A percentile compares a stretch with the other conserved stretches of the same genome.
Evolutionary conservation across 75 land plant genomes (phyloP).

Genomic region (Gnetum montanum): DNA sequence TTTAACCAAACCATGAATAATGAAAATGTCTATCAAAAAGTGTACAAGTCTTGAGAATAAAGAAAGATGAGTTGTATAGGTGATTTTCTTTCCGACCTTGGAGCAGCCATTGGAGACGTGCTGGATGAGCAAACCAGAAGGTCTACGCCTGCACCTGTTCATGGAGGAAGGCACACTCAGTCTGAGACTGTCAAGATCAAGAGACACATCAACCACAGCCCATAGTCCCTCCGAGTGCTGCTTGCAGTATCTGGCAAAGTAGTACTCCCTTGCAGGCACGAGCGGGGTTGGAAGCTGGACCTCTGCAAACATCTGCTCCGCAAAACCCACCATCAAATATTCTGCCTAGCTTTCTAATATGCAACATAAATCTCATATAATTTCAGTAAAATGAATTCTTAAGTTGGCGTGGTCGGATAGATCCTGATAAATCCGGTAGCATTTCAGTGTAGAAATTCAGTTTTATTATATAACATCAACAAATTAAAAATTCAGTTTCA

Average conservation of each 20-base stretch:
- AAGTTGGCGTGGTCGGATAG: no score
- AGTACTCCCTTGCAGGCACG: conserved; percentile 71
- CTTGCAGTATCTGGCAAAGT: conserved; percentile 69
- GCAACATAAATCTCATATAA: no score
- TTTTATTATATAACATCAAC: no score
- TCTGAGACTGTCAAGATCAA: conserved; percentile 46
- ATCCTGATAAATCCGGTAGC: no score
- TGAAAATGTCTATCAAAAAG: no score
- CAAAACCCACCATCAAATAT: background rate
- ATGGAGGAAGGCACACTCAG: conserved; percentile 23
- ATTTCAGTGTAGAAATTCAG: no score
- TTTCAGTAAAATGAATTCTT: no score
- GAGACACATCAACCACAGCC: conserved; percentile 81
- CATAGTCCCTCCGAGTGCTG: conserved; percentile 58
- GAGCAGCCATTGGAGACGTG: conserved; percentile 85
- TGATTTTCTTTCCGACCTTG: conserved; percentile 51
- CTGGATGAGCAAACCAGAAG: conserved; percentile 78
- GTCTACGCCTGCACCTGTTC: conserved; percentile 49
- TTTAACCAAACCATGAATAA: no score
- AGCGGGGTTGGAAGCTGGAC: conserved; percentile 74
- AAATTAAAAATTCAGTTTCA: background rate
- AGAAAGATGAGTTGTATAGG: no score
- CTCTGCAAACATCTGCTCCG: conserved; percentile 68
- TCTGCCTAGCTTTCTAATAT: background rate
- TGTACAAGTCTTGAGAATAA: no score